These are phyloP conservation scores for Eimeria sp. DNA, from an alignment of 169 alveolate species.

Conservation along the genomic window DNA sequence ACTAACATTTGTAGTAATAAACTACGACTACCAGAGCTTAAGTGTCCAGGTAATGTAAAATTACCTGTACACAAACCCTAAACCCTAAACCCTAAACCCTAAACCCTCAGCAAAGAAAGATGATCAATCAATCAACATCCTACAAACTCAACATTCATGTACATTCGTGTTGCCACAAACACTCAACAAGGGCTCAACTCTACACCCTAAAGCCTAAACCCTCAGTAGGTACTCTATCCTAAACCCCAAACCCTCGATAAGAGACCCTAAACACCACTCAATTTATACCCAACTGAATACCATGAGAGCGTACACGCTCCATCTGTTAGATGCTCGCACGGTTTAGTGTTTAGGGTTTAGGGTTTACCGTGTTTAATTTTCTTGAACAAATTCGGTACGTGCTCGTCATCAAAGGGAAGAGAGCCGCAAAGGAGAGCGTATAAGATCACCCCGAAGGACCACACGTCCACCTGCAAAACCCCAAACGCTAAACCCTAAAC, in stretches of 20 bases:
- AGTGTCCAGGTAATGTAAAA: constrained; percentile 94
- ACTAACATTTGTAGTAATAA: constrained; percentile 87
- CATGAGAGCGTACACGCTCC: too few species aligned
- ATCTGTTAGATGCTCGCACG: not conserved
- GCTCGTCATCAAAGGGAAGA: constrained; percentile 97
- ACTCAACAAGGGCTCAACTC: too few species aligned
- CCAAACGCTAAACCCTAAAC: constrained; percentile 36
- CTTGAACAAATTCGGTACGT: constrained; percentile 91
- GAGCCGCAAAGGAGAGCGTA: constrained; percentile 98
- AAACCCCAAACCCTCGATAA: too few species aligned
- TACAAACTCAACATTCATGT: too few species aligned
- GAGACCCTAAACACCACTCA: too few species aligned
- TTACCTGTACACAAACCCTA: constrained; percentile 81
- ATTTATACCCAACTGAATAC: too few species aligned
- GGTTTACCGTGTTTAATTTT: constrained; percentile 93
- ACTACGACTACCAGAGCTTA: constrained; percentile 85
- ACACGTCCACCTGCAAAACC: constrained; percentile 94
- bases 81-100: constrained; percentile 57
- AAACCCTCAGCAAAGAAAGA: not conserved
- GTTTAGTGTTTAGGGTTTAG: constrained; percentile 44
- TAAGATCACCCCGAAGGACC: constrained; percentile 98
- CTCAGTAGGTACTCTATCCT: not conserved
- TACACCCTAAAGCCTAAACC: not conserved
- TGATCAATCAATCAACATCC: too few species aligned
- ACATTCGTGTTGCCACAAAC: too few species aligned